Evolutionary conservation across 2,329 filamentous ascomycete species (phyloP), one percentile per base, ranked within the genome.

Genomic region (Fusarium sp.): DNA sequence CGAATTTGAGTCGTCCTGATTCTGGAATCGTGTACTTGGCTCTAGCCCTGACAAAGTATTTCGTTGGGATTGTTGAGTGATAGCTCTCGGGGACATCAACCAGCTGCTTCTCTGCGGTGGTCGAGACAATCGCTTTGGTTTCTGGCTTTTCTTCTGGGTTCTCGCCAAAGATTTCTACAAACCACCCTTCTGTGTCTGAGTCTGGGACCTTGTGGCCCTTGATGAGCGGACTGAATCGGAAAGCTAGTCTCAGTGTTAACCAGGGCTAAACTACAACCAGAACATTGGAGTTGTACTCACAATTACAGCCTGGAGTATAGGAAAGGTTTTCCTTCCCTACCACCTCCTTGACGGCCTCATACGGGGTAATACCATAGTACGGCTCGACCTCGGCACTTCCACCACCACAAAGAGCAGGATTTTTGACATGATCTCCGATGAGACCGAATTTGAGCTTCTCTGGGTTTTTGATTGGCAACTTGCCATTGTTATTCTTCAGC

Each of bases 391-490:
- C 73, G 1, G 77, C 77, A 21, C 76, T 78, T 6, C 77, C 78
- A 17, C 78, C 77, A 1, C 77, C 77, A 2, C 74, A 73, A 2
- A 77, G 68, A 14, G 76, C 63, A 23, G 77, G 75, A 8, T 73
- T 69, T 45, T 75, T 76, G 28, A 76, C 69, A 15, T 87, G 86
- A 14, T 78, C 74, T 3, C 77, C 76, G 30, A 79, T 74, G 5
- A 78, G 53, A 3, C 73, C 73, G 8, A 73, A 80, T 14, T 84
- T 77, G 1, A 82, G 45, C 2, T 61, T 64, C 26, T 70, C 52
- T 0, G 62, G 50, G 7, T 66, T 55, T 21, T 73, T 45, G n/a
- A 69, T 67, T 0, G 66, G 66, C 3, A 69, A 6, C 1, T n/a
- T 34, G 4, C 30, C 7, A 1, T 44, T 52, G 2, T 62, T 11